phyloP scores from a whole-genome alignment of 768 basidiomycete species.

The Imleria badia region DNA sequence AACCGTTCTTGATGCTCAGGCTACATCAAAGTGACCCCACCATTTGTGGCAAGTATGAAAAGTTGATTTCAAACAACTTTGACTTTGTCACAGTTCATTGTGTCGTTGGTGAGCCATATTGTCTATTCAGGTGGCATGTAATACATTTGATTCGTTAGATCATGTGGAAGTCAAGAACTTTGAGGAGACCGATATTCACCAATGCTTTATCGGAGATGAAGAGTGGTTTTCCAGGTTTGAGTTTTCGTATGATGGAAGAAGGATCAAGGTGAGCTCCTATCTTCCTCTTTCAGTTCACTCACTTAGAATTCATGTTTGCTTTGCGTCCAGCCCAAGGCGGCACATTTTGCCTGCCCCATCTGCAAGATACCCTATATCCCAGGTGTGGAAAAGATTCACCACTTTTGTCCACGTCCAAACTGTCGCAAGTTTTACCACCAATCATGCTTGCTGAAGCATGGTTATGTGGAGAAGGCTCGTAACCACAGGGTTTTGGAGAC shows the following conservation, averaged over 20 bases:
- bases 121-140: neutral
- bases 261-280: slow-evolving; percentile 35
- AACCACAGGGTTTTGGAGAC: slow-evolving; percentile 34
- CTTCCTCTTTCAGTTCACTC: neutral
- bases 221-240: slow-evolving; percentile 51
- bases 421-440: slow-evolving; percentile 53
- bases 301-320: neutral
- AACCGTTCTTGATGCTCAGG: neutral
- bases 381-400: slow-evolving; percentile 41
- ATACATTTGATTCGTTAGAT: slow-evolving; percentile 25
- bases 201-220: slow-evolving; percentile 38
- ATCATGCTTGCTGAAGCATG: slow-evolving; percentile 39
- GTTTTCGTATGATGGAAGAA: slow-evolving; percentile 34
- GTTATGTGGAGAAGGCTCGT: slow-evolving; percentile 24
- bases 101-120: slow-evolving; percentile 42
- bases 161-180: slow-evolving; percentile 35
- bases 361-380: slow-evolving; percentile 51
- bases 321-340: slow-evolving; percentile 41
- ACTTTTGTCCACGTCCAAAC: slow-evolving; percentile 54
- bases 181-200: slow-evolving; percentile 39
- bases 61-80: slow-evolving; percentile 46
- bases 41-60: slow-evolving; percentile 47
- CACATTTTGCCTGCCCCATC: slow-evolving; percentile 36
- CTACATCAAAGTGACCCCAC: slow-evolving; percentile 36
- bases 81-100: slow-evolving; percentile 47